Base-by-base conservation (phyloP, 202 grass and related monocot genomes). In the Elaeis oleifera region DNA sequence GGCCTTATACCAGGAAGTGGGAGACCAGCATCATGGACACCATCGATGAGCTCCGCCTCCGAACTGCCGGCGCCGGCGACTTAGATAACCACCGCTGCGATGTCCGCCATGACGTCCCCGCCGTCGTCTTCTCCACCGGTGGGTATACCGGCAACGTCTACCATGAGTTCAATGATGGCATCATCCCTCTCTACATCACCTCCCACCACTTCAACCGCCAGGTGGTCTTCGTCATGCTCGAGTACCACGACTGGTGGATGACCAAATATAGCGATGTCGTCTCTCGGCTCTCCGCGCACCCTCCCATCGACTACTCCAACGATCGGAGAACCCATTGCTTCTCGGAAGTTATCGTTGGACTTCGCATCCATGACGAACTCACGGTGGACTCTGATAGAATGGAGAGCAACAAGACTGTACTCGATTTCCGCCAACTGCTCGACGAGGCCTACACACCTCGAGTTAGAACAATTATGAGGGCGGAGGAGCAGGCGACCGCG, bases 1-100 rank as follows among this genome's bases (percentile, higher is more conserved):
- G 72, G 1, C 90, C 87, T 0, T 96, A 91, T 67, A 90, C 87
- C 1, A 76, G 91, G 48, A 96, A 96, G 76, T 96, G 87, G 87
- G 91, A 96, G 64, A 58, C 78, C 9, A 76, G 50, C 61, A 14
- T 85, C 74, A 96, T 88, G 87, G 48, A 58, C 66, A 90, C 81
- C 58, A 83, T 96, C 82, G 77, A 83, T 64, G 84, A 91, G 79
- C 71, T 96, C 19, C 74, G 64, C 59, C 81, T 96, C 14, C 87
- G 80, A 14, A 20, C 63, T 15, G 26, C 17, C 19, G 24, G 52
- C 3, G 55, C 23, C 60, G 3, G 8, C 27, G 9, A 55, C 36
- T 44, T 13, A 0, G 36, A 31, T 5, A 6, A 44, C 15, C 18
- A 59, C 44, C 50, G 58, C 6, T 84, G 83, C 26, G 81, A 96